Evolutionary conservation across 495 filamentous ascomycete species (phyloP), one percentile per base, ranked within the genome.

Genomic region (Penicillium salamii): DNA sequence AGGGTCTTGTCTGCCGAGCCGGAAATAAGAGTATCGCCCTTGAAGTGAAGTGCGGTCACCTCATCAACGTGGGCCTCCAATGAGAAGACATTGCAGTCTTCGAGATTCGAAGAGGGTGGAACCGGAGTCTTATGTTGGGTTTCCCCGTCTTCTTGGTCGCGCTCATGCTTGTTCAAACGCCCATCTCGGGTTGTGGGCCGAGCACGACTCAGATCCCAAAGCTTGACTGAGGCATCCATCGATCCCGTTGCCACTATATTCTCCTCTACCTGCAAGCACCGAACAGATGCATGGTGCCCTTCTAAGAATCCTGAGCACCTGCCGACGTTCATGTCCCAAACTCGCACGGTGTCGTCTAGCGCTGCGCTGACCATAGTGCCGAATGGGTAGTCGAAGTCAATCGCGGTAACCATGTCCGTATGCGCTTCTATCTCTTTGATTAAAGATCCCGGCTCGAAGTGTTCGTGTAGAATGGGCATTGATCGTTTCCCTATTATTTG

Each of bases 1-100:
- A 98, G 70, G 3, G 93, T 98, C 76, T 98, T 98, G 68, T 98
- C 93, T 6, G 95, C 86, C 4, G 93, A 97, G 12, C 93, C 93
- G 3, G 93, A 98, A 11, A 98, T 88, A 14, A 98, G 79, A 0
- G 90, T 91, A 58, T 97, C 81, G 20, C 86, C 88, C 45, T 81
- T 77, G 69, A 98, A 95, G 65, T 96, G 85, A 31, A 98, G 77
- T 17, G 95, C 93, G 3, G 93, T 97, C 57, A 98, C 87, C 69
- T 97, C 93, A 43, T 87, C 93, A 8, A 98, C 83, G 62, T 98
- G 93, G 0, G 93, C 85, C 62, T 90, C 83, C 26, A 98, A 79
- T 1, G 89, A 86, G 66, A 90, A 91, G 15, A 97, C 72, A 33
- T 84, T 82, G 66, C 92, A 97, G 61, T 97, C 92, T 15, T 83